Evolutionary conservation across 2,329 filamentous ascomycete species (phyloP), one percentile per base, ranked within the genome.

Genomic region (Metarhizium anisopliae): DNA sequence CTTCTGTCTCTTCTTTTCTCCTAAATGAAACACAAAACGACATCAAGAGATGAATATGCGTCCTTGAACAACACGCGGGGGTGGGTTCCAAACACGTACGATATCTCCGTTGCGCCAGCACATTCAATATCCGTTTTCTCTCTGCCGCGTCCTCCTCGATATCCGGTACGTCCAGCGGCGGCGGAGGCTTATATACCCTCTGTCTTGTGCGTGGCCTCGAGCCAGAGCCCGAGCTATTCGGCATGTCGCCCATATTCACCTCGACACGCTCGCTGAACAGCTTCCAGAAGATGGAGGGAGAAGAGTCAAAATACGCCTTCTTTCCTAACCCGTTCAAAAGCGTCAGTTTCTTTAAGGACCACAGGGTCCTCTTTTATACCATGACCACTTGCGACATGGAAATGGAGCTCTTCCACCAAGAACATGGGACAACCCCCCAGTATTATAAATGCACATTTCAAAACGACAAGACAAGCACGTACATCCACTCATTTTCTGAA

Each of bases 41-140:
- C 32, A 35, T 11, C 32, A 35, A 35, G 32, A 35, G 10, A 11
- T 35, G 32, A 35, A 35, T 8, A 35, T 35, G 32, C 32, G 6
- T 11, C 32, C 32, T 35, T 7, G 32, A 35, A 35, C 10, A 35
- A 35, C 25, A 35, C 32, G 10, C 32, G 10, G 10, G 32, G 32
- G 32, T 7, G 6, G 32, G 32, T 35, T 11, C 10, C 32, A 35
- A 25, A n/a, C 43, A 49, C 29, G 13, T 16, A 78, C 77, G 69
- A 55, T 82, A 82, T 68, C 79, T 70, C 50, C 79, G 71, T 58
- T 82, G 79, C 1, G 79, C 78, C 40, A 82, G 64, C 10, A 82
- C 75, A 55, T 81, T 81, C 25, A 82, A 59, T 1, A 80, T 70
- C 11, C 79, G 70, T 63, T 81, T 82, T 25, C 79, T 70, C 64